phyloP scores from a whole-genome alignment of 1,139 yeast species.

The Entelexis sorbosivorans region DNA sequence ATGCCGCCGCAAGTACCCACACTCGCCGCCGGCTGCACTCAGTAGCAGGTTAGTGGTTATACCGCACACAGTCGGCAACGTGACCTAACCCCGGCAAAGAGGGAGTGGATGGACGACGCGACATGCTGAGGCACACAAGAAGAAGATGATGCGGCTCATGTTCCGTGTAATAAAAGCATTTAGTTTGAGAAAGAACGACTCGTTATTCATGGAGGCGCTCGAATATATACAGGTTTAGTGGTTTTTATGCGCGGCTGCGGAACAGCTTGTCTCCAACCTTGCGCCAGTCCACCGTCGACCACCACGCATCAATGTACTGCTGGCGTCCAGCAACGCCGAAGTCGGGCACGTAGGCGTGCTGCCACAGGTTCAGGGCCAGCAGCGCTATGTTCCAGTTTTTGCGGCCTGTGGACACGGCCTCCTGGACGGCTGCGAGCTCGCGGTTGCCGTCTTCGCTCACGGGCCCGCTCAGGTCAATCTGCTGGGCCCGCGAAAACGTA shows the following conservation, averaged over 20 bases:
- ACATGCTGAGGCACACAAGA: no score
- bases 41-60: no score
- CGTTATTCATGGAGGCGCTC: no score
- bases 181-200: no score
- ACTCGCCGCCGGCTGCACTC: not conserved
- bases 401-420: conserved; percentile 36
- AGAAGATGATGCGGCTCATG: no score
- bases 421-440: conserved; percentile 38
- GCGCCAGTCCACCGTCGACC: conserved; percentile 80
- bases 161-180: no score
- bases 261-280: conserved; percentile 39
- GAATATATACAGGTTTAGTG: conserved; percentile 10
- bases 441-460: conserved; percentile 37
- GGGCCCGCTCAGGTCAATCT: conserved; percentile 64
- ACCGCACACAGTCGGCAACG: no score
- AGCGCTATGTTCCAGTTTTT: conserved; percentile 69
- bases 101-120: no score
- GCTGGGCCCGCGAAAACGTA: conserved; percentile 62
- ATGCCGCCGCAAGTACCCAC: not conserved
- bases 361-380: conserved; percentile 77
- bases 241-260: conserved; percentile 21
- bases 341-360: conserved; percentile 69
- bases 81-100: not conserved
- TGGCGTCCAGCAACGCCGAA: conserved; percentile 71
- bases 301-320: conserved; percentile 60